These are phyloP conservation scores for Orbilia quercus DNA, from an alignment of 2,329 filamentous ascomycete species.

Conservation along the genomic window DNA sequence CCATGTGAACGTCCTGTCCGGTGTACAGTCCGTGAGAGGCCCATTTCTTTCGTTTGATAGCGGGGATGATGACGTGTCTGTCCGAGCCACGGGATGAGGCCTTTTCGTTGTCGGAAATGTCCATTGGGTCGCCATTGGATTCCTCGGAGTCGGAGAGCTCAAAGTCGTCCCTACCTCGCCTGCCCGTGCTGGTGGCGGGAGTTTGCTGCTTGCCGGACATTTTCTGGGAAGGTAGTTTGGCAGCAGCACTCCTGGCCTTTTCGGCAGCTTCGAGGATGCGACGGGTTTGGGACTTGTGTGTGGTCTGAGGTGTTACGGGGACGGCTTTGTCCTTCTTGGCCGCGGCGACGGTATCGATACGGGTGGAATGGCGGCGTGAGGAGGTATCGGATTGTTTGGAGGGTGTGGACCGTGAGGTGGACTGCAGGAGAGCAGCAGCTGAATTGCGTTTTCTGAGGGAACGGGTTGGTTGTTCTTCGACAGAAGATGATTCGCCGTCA, in stretches of 20 bases:
- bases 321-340: conserved; percentile 48
- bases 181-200: conserved; percentile 23
- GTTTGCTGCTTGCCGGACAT: conserved; percentile 49
- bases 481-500: conserved; percentile 40
- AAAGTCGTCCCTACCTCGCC: conserved; percentile 39
- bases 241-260: conserved; percentile 48
- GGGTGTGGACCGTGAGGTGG: conserved; percentile 44
- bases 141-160: conserved; percentile 49
- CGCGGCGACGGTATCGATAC: conserved; percentile 53
- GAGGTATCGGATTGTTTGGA: conserved; percentile 46
- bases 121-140: conserved; percentile 54
- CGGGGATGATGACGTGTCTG: conserved; percentile 49
- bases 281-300: conserved; percentile 46
- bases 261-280: conserved; percentile 50
- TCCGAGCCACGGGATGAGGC: conserved; percentile 44
- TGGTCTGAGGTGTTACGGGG: conserved; percentile 41
- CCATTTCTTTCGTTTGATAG: conserved; percentile 74
- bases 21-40: conserved; percentile 85
- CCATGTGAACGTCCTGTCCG: conserved; percentile 72
- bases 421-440: conserved; percentile 47
- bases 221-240: conserved; percentile 44
- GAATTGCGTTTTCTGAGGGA: conserved; percentile 55
- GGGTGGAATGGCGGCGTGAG: conserved; percentile 50
- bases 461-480: conserved; percentile 46
- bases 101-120: conserved; percentile 46